A percentile compares a stretch with the other conserved stretches of the same genome.
These are phyloP conservation scores for Hypoxylon sp. DNA, from an alignment of 2,329 filamentous ascomycete species.

Conservation along the genomic window DNA sequence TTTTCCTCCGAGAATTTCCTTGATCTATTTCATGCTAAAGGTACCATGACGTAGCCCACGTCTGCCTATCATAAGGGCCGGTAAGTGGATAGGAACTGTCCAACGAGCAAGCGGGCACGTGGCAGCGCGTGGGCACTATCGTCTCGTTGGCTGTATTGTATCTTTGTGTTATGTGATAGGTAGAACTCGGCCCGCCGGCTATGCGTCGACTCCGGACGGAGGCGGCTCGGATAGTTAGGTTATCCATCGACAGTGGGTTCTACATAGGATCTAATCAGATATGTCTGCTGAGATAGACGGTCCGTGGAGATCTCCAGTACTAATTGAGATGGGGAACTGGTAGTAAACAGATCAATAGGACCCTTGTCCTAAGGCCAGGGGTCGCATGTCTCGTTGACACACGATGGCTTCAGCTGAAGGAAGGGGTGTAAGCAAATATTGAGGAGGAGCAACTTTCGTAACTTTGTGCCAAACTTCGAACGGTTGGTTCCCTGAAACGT, in stretches of 20 bases:
- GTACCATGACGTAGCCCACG: slow-evolving; percentile 22
- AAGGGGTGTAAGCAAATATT: neutral
- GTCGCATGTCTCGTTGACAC: slow-evolving; percentile 3
- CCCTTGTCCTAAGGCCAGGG: slow-evolving; percentile 17
- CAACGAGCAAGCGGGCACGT: slow-evolving; percentile 30
- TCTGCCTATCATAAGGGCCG: slow-evolving; percentile 18
- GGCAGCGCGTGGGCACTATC: slow-evolving; percentile 28
- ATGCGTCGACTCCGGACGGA: slow-evolving; percentile 9
- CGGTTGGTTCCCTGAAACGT: slow-evolving; percentile 9
- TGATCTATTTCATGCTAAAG: slow-evolving; percentile 10
- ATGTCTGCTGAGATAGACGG: neutral
- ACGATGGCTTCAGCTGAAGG: slow-evolving; percentile 11
- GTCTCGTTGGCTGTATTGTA: slow-evolving; percentile 21
- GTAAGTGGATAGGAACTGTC: slow-evolving; percentile 6
- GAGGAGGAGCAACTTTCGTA: neutral
- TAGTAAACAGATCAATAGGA: neutral
- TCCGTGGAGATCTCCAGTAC: neutral
- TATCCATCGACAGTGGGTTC: slow-evolving; percentile 8
- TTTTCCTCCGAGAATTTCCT: slow-evolving; percentile 14
- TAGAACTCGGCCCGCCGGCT: slow-evolving; percentile 21
- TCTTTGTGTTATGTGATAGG: slow-evolving; percentile 40
- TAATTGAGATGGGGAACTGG: slow-evolving; percentile 13
- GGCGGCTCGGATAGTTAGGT: slow-evolving; percentile 4
- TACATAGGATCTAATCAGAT: slow-evolving; percentile 7
- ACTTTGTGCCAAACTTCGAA: neutral